Evolutionary conservation across 495 filamentous ascomycete genomes (phyloP).

Genomic region (Daldinia grandis): DNA sequence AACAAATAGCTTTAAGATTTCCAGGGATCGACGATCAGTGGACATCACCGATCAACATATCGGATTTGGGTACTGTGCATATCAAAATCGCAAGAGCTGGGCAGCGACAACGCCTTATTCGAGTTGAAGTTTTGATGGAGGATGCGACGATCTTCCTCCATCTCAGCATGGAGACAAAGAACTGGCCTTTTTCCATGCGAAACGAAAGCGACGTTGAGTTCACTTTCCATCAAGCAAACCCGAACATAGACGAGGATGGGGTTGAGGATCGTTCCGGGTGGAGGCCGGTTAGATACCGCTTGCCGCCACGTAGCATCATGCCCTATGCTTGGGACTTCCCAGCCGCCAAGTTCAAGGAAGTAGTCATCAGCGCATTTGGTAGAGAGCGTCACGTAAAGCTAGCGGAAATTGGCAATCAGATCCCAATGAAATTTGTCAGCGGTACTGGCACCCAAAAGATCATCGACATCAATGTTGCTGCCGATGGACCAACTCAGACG

Average conservation of each 20-base stretch:
- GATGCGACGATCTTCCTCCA: constrained; percentile 92
- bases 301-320: constrained; percentile 96
- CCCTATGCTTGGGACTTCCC: constrained; percentile 99
- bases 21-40: constrained; percentile 96
- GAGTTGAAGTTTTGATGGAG: constrained; percentile 90
- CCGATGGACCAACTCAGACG: constrained; percentile 94
- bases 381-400: constrained; percentile 91
- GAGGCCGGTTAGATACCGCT: constrained; percentile 89
- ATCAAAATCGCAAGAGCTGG: constrained; percentile 91
- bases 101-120: constrained; percentile 86
- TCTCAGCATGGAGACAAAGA: constrained; percentile 85
- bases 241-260: constrained; percentile 78
- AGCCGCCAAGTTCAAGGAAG: constrained; percentile 92
- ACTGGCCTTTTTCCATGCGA: constrained; percentile 98
- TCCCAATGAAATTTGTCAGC: constrained; percentile 79
- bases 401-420: constrained; percentile 92
- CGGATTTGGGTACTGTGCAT: constrained; percentile 88
- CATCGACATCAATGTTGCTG: constrained; percentile 94
- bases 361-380: constrained; percentile 79
- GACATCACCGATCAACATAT: constrained; percentile 98
- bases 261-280: constrained; percentile 84
- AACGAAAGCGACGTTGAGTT: constrained; percentile 98
- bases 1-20: constrained; percentile 93
- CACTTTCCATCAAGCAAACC: constrained; percentile 87
- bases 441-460: constrained; percentile 75